Conservation (phyloP, 2,329 filamentous ascomycete species). For the Trichoderma semiorbis region DNA sequence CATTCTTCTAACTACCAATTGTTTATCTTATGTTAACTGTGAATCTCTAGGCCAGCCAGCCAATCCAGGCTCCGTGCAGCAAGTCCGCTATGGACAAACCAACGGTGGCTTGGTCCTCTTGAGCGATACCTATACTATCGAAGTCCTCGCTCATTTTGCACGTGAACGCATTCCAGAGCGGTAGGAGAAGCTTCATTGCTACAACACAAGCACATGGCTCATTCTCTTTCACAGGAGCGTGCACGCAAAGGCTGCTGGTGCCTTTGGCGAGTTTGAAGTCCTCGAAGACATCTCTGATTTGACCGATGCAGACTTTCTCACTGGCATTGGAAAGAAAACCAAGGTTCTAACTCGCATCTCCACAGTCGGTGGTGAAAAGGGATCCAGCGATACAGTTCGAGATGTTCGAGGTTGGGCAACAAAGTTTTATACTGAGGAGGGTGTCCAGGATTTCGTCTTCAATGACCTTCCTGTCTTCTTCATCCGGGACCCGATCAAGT, state of each 20-base stretch:
- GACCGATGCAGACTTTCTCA: slow-evolving; percentile 64
- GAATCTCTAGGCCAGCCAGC: slow-evolving; percentile 1
- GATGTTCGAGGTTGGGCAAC: slow-evolving; percentile 69
- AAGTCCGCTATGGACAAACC: slow-evolving; percentile 1
- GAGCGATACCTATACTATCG: slow-evolving; percentile 9
- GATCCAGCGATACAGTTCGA: slow-evolving; percentile 65
- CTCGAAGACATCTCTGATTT: slow-evolving; percentile 65
- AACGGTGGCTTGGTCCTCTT: slow-evolving; percentile 7
- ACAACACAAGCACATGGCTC: neutral
- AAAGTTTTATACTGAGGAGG: slow-evolving; percentile 54
- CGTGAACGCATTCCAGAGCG: slow-evolving; percentile 9
- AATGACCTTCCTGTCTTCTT: slow-evolving; percentile 73
- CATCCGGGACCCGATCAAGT: slow-evolving; percentile 69
- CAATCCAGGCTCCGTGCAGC: neutral
- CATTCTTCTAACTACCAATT: neutral
- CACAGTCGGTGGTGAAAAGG: slow-evolving; percentile 66
- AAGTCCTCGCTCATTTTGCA: slow-evolving; percentile 6
- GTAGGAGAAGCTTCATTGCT: neutral
- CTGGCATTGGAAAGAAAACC: slow-evolving; percentile 52
- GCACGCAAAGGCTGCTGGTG: slow-evolving; percentile 66
- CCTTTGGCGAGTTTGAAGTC: slow-evolving; percentile 67
- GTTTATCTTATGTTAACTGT: neutral
- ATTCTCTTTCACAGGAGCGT: slow-evolving; percentile 37
- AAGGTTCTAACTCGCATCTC: slow-evolving; percentile 69
- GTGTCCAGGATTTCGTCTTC: slow-evolving; percentile 61